Evolutionary conservation across 495 filamentous ascomycete genomes (phyloP).

Genomic region (Delitschia confertaspora): DNA sequence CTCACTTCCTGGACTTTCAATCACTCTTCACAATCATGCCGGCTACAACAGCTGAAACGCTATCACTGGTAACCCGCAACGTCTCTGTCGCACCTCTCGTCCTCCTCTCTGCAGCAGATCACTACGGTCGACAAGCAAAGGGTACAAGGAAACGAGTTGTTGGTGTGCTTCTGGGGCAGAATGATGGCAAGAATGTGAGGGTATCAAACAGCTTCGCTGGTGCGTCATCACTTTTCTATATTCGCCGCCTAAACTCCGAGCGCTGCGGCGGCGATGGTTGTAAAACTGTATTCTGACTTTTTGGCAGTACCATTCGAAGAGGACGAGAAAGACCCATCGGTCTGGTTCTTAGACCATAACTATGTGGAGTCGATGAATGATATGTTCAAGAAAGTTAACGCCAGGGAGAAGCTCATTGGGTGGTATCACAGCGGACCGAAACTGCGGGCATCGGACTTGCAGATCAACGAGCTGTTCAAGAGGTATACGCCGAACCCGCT

Average conservation of each 20-base stretch:
- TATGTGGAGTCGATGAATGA: conserved; percentile 99
- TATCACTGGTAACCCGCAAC: conserved; percentile 81
- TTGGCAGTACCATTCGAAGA: conserved; percentile 97
- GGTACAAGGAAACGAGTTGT: conserved; percentile 89
- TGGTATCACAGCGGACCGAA: conserved; percentile 99
- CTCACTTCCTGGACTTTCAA: conserved; percentile 13
- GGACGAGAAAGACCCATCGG: conserved; percentile 94
- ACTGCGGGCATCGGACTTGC: conserved; percentile 89
- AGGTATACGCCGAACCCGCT: conserved; percentile 94
- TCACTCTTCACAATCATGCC: conserved; percentile 54
- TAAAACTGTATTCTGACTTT: conserved; percentile 11
- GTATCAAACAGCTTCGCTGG: conserved; percentile 99
- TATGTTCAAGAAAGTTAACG: conserved; percentile 99
- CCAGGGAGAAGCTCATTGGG: conserved; percentile 95
- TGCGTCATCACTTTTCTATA: conserved; percentile 37
- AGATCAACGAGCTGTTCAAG: conserved; percentile 99
- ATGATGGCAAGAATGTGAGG: conserved; percentile 85
- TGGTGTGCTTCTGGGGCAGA: conserved; percentile 89
- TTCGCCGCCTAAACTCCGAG: neutral
- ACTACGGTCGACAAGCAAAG: conserved; percentile 90
- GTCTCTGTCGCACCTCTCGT: conserved; percentile 97
- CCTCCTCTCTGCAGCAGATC: conserved; percentile 95
- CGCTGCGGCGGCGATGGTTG: conserved; percentile 5
- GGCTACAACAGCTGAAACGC: conserved; percentile 87
- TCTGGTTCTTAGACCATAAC: conserved; percentile 99